Base-by-base conservation (phyloP, 2,329 filamentous ascomycete genomes). In the Talaromyces sp. region DNA sequence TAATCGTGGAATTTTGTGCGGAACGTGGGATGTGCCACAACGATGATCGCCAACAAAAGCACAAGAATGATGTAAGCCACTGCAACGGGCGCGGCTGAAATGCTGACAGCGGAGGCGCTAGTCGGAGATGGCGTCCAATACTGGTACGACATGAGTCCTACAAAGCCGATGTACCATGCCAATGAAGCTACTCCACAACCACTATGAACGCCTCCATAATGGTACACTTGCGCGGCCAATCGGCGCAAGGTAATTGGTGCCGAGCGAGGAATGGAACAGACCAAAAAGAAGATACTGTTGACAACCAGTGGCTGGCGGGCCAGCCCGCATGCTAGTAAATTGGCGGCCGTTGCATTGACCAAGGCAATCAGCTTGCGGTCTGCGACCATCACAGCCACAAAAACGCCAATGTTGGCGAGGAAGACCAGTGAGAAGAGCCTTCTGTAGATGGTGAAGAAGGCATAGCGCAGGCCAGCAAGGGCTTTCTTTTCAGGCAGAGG, bases 1-100 rank as follows among this genome's bases (percentile, higher is more conserved):
- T 80, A 70, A 70, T 91, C 82, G 74, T 91, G 88, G 56, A 80
- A 77, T 42, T 77, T 80, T 60, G 79, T 76, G 19, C 89, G 84
- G 60, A 91, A 77, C 9, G 70, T 67, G 3, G 89, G 88, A 67
- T 86, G 81, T 2, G 89, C 86, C 47, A 85, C 82, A 42, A 76
- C 72, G 46, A 88, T 77, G 64, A 91, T 86, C 35, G 75, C 64
- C 50, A 82, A 63, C 59, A 89, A 77, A 46, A 90, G 75, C 2
- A 74, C 67, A 40, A 83, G 75, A 36, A 89, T 77, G 36, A 85
- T 65, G 64, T 82, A 86, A 11, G 83, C 80, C 22, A 88, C 69
- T 11, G 79, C 74, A 27, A 80, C 66, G 24, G 82, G 77, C n/a
- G 75, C 61, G 57, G 64, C 57, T 16, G 71, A 67, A 36, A 67